Conservation (phyloP, 208 protist genomes). For the Crithidia sp. region DNA sequence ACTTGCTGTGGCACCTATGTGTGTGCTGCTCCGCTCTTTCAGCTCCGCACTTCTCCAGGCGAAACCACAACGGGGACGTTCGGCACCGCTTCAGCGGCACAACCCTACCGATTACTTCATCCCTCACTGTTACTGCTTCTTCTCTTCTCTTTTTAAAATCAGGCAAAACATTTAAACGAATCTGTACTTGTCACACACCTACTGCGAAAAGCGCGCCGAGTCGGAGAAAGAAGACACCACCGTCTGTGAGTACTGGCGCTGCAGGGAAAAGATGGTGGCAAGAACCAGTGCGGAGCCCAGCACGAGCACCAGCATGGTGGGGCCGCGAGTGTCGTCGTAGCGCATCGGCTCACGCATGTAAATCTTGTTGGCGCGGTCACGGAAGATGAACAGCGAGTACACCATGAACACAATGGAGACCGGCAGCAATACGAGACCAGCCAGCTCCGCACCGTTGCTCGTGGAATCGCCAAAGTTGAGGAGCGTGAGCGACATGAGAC, state of each 20-base stretch:
- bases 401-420: constrained; percentile 92
- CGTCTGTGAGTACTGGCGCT: constrained; percentile 78
- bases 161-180: neutral
- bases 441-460: constrained; percentile 81
- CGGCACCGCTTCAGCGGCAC: too few species aligned
- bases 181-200: neutral
- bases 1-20: too few species aligned
- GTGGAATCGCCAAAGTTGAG: constrained; percentile 84
- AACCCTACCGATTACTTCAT: too few species aligned
- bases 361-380: constrained; percentile 88
- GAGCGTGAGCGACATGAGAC: constrained; percentile 87
- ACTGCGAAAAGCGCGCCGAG: constrained; percentile 54
- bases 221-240: constrained; percentile 65
- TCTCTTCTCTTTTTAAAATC: constrained; percentile 12
- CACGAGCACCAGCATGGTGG: constrained; percentile 86
- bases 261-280: constrained; percentile 87
- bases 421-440: constrained; percentile 81
- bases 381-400: constrained; percentile 89
- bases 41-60: too few species aligned
- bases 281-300: constrained; percentile 73
- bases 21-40: too few species aligned
- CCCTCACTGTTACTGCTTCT: neutral
- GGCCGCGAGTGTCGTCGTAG: constrained; percentile 90
- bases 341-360: constrained; percentile 93
- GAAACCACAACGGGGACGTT: too few species aligned